Evolutionary conservation across 192 early-diverging fungal species (phyloP).

Genomic region (Geosiphon pyriformis): DNA sequence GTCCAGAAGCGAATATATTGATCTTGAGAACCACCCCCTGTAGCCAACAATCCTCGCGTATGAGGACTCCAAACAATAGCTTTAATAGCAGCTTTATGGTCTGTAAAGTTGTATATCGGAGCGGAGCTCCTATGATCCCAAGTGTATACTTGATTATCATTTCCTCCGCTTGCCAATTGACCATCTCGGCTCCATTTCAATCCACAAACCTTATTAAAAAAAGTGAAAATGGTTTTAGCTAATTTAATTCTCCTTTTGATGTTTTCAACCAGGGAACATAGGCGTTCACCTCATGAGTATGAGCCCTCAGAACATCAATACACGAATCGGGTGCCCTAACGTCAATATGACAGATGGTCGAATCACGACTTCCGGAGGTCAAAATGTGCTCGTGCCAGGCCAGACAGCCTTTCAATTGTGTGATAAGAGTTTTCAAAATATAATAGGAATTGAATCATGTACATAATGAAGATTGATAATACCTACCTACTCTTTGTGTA

Average conservation of each 20-base stretch:
- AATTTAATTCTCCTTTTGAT: too few relatives aligned
- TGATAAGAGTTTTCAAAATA: not conserved
- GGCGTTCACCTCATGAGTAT: constrained; percentile 50
- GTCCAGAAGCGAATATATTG: constrained; percentile 87
- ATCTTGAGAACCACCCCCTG: constrained; percentile 91
- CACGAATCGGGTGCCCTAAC: constrained; percentile 43
- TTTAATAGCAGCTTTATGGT: constrained; percentile 88
- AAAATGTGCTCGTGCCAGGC: constrained; percentile 61
- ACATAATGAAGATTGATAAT: not conserved
- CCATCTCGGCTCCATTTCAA: constrained; percentile 74
- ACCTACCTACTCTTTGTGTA: constrained; percentile 53
- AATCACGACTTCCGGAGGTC: constrained; percentile 73
- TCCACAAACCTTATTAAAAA: constrained; percentile 66
- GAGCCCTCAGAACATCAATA: constrained; percentile 40
- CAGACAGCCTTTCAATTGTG: not conserved
- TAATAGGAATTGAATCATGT: too few relatives aligned
- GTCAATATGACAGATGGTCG: constrained; percentile 65
- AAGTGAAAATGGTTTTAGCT: too few relatives aligned
- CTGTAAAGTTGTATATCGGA: constrained; percentile 50
- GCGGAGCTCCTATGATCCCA: constrained; percentile 63
- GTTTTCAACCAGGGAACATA: too few relatives aligned
- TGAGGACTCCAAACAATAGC: constrained; percentile 91
- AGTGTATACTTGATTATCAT: constrained; percentile 82
- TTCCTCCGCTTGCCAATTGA: constrained; percentile 83
- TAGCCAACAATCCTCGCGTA: constrained; percentile 66